phyloP scores from a whole-genome alignment of 352 stramenopile genomes.

The Phytophthora lateralis region DNA sequence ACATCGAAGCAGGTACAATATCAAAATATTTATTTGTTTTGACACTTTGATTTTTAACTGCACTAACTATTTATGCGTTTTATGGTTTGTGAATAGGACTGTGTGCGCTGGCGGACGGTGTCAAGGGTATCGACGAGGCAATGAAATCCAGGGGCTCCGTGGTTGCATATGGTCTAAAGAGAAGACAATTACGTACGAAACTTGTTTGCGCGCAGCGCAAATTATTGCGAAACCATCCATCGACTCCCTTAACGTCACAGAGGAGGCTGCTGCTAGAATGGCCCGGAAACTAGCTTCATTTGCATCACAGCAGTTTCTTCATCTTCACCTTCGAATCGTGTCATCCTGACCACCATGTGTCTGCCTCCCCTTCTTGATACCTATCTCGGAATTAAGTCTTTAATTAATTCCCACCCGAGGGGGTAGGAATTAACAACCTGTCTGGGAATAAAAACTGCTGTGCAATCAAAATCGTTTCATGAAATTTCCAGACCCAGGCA shows the following conservation, averaged over 20 bases:
- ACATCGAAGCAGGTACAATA: conserved; percentile 7
- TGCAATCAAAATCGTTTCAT: not conserved
- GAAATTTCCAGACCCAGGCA: not conserved
- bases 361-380: not conserved
- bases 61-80: not conserved
- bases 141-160: not conserved
- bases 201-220: not conserved
- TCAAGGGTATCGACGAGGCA: not conserved
- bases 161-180: not conserved
- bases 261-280: too few relatives aligned
- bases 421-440: not conserved
- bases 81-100: conserved; percentile 1
- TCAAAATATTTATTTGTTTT: not conserved
- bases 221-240: not conserved
- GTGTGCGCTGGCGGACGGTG: not conserved
- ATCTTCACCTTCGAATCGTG: too few relatives aligned
- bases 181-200: not conserved
- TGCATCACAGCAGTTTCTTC: too few relatives aligned
- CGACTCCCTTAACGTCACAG: too few relatives aligned
- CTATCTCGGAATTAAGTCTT: too few relatives aligned
- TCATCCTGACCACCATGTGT: not conserved
- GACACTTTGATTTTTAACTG: not conserved
- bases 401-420: too few relatives aligned
- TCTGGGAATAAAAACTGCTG: not conserved
- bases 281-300: too few relatives aligned